Conservation (phyloP, 345 rosid species). For the Hibiscus syriacus region DNA sequence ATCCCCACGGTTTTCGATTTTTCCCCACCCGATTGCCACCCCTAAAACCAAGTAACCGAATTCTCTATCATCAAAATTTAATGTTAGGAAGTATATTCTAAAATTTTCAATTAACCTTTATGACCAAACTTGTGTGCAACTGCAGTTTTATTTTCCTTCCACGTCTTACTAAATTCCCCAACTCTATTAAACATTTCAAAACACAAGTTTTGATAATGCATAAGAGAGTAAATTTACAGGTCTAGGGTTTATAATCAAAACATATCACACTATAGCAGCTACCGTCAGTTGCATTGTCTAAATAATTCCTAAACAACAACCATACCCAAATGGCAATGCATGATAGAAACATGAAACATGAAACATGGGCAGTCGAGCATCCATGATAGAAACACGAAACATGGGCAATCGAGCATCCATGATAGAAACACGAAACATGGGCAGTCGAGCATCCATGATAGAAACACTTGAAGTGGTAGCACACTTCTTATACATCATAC, state of each 20-base stretch:
- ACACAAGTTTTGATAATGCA: background rate
- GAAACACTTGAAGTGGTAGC: background rate
- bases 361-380: too few relatives aligned
- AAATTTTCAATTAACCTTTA: background rate
- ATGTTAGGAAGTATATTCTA: background rate
- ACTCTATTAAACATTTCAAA: background rate
- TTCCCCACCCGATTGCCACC: too few relatives aligned
- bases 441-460: background rate
- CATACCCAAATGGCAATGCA: background rate
- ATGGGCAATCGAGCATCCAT: too few relatives aligned
- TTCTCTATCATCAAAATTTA: background rate
- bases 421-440: background rate
- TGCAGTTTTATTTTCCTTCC: background rate
- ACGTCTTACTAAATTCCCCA: background rate
- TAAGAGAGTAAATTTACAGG: background rate
- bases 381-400: too few relatives aligned
- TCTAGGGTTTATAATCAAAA: background rate
- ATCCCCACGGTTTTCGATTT: too few relatives aligned
- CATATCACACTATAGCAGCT: background rate
- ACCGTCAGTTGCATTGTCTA: background rate
- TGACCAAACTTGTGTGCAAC: too few relatives aligned
- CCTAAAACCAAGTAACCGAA: background rate
- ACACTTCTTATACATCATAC: background rate
- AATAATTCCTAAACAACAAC: background rate
- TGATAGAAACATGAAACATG: too few relatives aligned